Evolutionary conservation across 129 eudicot species (phyloP).

Genomic region (Flaveria ramosissima): DNA sequence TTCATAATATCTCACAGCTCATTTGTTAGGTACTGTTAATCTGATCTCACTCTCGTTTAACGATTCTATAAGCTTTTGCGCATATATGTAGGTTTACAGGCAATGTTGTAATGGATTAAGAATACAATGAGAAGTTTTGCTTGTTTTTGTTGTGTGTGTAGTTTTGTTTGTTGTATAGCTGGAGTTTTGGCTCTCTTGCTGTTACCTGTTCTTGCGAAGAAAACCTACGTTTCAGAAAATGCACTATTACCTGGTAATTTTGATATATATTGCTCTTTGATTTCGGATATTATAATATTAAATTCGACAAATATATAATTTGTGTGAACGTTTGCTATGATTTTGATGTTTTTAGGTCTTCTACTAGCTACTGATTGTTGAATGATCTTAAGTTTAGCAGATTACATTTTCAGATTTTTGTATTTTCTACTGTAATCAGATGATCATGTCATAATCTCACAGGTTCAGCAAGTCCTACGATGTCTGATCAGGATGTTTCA

Average conservation of each 20-base stretch:
- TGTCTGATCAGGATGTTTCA: slow-evolving; percentile 58
- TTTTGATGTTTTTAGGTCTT: background rate
- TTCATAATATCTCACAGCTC: slow-evolving; percentile 60
- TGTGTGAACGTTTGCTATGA: slow-evolving; percentile 21
- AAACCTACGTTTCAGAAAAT: slow-evolving; percentile 85
- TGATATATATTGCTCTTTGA: background rate
- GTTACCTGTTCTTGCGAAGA: slow-evolving; percentile 76
- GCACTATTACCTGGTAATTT: slow-evolving; percentile 88
- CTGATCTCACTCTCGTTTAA: background rate
- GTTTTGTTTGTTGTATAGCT: slow-evolving; percentile 65
- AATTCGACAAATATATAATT: background rate
- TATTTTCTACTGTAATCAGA: slow-evolving; percentile 5
- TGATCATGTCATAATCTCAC: slow-evolving; percentile 26
- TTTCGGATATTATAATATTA: background rate
- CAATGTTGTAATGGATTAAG: background rate
- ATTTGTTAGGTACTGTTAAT: slow-evolving; percentile 52
- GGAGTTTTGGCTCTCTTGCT: slow-evolving; percentile 72
- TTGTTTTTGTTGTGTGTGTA: slow-evolving; percentile 27
- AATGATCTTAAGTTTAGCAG: background rate
- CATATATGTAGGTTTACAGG: slow-evolving; percentile 1
- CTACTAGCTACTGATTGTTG: slow-evolving; percentile 7
- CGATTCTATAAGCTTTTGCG: background rate
- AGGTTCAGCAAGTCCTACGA: slow-evolving; percentile 87
- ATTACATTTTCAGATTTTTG: background rate
- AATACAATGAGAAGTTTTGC: background rate